phyloP scores from a whole-genome alignment of 163 green algal species.

The Trebouxia gelatinosa region DNA sequence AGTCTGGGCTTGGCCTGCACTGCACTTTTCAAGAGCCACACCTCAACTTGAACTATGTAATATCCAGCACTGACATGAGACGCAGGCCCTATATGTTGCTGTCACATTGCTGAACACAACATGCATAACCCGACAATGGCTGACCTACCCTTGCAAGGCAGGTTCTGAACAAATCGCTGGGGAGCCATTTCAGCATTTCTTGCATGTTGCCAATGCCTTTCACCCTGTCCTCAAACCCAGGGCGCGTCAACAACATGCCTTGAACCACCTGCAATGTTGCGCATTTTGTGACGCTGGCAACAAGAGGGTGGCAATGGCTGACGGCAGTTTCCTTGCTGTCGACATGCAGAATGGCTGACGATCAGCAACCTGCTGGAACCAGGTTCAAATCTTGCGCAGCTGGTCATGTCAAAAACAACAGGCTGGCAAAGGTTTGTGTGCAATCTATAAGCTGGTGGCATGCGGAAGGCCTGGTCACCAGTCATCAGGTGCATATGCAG shows the following conservation, averaged over 20 bases:
- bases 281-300: no score
- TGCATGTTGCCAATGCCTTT: conserved; percentile 40
- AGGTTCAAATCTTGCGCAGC: neutral
- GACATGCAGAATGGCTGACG: neutral
- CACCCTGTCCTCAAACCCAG: conserved; percentile 29
- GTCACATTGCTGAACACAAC: neutral
- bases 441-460: neutral
- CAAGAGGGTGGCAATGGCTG: no score
- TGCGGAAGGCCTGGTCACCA: neutral
- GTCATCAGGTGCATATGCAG: neutral
- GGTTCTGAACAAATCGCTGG: conserved; percentile 65
- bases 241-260: conserved; percentile 35
- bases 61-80: no score
- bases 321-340: no score
- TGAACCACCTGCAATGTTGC: conserved; percentile 41
- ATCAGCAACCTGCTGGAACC: neutral
- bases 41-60: no score
- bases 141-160: conserved; percentile 49
- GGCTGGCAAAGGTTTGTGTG: neutral
- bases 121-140: neutral
- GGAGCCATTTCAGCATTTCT: conserved; percentile 64
- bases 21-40: no score
- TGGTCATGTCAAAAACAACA: neutral
- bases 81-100: no score
- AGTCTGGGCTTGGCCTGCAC: no score